Evolutionary conservation across 768 basidiomycete genomes (phyloP), one percentile per base, ranked within the genome.

Genomic region (Mycena olivaceomarginata): DNA sequence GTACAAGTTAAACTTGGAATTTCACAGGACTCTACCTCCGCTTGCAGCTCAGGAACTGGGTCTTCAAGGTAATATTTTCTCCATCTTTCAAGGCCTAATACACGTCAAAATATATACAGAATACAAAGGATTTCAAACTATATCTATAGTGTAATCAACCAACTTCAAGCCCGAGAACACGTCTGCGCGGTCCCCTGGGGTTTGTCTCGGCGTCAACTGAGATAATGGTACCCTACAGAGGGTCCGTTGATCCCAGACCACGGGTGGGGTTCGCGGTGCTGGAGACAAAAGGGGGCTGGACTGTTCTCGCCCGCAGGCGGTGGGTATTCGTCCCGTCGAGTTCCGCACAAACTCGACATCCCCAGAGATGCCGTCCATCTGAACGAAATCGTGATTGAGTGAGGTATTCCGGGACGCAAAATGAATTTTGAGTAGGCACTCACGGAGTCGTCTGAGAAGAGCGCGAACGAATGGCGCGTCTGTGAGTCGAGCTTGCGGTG

Each of bases 391-490:
- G 15, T 39, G 20, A 62, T 62, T 18, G 9, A 48, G 31, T 18
- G 51, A 18, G 12, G 15, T 1, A 5, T 31, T 48, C 5, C 7
- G 45, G 37, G 53, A 53, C 20, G 53, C 43, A 45, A 22, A 12
- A 9, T 6, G 53, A 53, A 22, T 13, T 20, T 8, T 9, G 53
- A 53, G n/a, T 22, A 6, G 40, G n/a, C 8, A 40, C 71, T n/a
- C 40, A 73, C 72, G 1, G 64, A 66, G 56, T 67, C 72, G 2
- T 73, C 72, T 6, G 65, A 66, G 56, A 73, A 73, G 4, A 73
- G 40, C 5, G 53, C 64, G 43, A 73, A 73, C 56, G 65, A 66
- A 43, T 56, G 56, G 11, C 31, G 43, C 1, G 63, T 45, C 22
- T 59, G 13, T 9, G 64, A 25, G 12, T 59, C 71, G 4, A 53